These are phyloP conservation scores for Moesziomyces sp. DNA, from an alignment of 1,284 basidiomycete species.

Conservation along the genomic window DNA sequence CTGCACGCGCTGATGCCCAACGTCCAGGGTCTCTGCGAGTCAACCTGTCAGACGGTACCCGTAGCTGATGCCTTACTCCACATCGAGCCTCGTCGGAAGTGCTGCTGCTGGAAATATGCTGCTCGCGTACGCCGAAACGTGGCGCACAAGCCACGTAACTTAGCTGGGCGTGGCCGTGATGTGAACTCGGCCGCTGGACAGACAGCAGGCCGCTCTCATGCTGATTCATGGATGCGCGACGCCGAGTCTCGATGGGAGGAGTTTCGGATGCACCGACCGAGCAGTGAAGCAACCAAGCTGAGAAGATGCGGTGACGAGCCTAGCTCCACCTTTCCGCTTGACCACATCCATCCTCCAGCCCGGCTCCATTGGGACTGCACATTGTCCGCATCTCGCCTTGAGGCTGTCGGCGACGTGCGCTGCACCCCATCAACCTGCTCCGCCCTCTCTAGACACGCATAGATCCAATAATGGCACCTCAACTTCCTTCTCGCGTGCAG, in stretches of 20 bases:
- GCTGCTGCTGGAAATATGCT: too few relatives aligned
- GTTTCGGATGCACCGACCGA: not conserved
- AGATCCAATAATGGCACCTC: conserved; percentile 22
- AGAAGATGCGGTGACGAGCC: not conserved
- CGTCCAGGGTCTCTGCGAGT: not conserved
- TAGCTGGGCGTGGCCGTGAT: not conserved
- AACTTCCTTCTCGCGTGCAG: conserved; percentile 36
- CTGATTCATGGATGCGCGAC: not conserved
- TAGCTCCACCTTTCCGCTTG: not conserved
- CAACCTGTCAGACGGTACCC: too few relatives aligned
- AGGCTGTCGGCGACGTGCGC: not conserved
- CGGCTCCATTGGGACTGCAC: too few relatives aligned
- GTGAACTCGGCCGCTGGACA: not conserved
- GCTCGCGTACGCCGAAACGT: not conserved
- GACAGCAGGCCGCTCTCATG: not conserved
- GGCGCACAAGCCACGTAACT: too few relatives aligned
- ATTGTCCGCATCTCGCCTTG: too few relatives aligned
- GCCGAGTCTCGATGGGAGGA: not conserved
- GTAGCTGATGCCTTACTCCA: not conserved
- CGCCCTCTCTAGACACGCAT: not conserved
- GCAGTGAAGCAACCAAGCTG: not conserved
- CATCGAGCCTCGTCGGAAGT: not conserved
- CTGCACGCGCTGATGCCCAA: not conserved
- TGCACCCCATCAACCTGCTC: not conserved
- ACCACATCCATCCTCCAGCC: not conserved